phyloP scores from a whole-genome alignment of 495 filamentous ascomycete species.

The Pseudoneurospora amorphoporcata region DNA sequence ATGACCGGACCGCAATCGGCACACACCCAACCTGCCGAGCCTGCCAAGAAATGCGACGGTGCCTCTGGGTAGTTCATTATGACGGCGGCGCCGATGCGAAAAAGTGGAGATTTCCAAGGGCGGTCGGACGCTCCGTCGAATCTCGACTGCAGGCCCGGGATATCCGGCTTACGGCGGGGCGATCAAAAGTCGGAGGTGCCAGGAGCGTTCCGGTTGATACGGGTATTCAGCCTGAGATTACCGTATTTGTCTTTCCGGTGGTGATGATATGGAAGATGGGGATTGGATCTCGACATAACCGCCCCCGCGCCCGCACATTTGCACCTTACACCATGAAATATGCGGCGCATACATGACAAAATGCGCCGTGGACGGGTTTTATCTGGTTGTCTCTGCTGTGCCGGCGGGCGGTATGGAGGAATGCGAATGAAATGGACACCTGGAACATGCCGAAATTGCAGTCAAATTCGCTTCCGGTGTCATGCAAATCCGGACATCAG shows the following conservation, averaged over 20 bases:
- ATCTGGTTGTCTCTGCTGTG: background rate
- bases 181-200: background rate
- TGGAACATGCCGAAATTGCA: background rate
- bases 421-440: background rate
- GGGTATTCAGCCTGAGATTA: background rate
- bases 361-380: background rate
- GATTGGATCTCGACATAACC: background rate
- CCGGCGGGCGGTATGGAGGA: background rate
- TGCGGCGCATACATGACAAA: background rate
- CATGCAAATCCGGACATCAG: too few species aligned
- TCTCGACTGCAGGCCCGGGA: background rate
- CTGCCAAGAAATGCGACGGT: background rate
- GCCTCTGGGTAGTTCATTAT: background rate
- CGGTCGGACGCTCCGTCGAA: background rate
- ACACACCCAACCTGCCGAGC: background rate
- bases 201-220: background rate
- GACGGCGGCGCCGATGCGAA: background rate
- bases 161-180: background rate
- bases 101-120: background rate
- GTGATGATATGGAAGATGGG: background rate
- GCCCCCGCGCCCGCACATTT: background rate
- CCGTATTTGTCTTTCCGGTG: background rate
- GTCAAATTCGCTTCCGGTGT: too few species aligned
- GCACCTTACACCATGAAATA: too few species aligned
- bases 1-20: background rate